A percentile compares a stretch with the other conserved stretches of the same genome.
phyloP scores from a whole-genome alignment of 495 filamentous ascomycete species.

The Penicillium maclennaniae region DNA sequence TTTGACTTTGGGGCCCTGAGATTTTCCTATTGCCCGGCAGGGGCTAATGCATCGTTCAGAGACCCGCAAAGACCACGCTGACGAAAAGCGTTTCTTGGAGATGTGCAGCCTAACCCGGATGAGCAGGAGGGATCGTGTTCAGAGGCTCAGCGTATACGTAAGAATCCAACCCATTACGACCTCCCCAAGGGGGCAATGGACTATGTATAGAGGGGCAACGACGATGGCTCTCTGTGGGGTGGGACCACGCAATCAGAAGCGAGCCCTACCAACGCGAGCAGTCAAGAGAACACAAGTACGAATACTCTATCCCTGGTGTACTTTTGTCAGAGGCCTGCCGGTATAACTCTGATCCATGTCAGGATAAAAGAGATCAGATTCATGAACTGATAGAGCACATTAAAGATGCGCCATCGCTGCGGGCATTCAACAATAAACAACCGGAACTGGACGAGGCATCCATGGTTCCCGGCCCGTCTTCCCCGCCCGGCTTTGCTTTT shows the following conservation, averaged over 20 bases:
- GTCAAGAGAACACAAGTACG: neutral
- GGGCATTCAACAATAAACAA: slow-evolving; percentile 18
- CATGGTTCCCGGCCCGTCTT: slow-evolving; percentile 15
- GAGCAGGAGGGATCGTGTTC: neutral
- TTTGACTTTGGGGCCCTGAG: neutral
- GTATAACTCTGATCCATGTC: neutral
- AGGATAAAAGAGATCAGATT: neutral
- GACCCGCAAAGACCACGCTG: neutral
- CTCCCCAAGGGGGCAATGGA: neutral
- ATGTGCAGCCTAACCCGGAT: neutral
- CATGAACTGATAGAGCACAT: neutral
- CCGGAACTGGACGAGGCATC: slow-evolving; percentile 9
- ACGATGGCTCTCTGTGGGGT: slow-evolving; percentile 13
- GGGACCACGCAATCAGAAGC: slow-evolving; percentile 11
- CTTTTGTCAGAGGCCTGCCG: neutral
- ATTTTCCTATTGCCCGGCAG: neutral
- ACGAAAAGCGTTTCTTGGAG: neutral
- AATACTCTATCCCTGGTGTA: neutral
- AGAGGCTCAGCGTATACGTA: neutral
- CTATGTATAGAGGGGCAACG: slow-evolving; percentile 5
- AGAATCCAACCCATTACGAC: neutral
- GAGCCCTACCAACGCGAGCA: neutral
- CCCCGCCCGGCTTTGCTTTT: slow-evolving; percentile 4
- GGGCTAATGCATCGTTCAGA: neutral
- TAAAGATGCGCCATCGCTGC: neutral